Evolutionary conservation across 768 basidiomycete genomes (phyloP), one percentile per base, ranked within the genome.

Genomic region (Trametes cinnabarina): DNA sequence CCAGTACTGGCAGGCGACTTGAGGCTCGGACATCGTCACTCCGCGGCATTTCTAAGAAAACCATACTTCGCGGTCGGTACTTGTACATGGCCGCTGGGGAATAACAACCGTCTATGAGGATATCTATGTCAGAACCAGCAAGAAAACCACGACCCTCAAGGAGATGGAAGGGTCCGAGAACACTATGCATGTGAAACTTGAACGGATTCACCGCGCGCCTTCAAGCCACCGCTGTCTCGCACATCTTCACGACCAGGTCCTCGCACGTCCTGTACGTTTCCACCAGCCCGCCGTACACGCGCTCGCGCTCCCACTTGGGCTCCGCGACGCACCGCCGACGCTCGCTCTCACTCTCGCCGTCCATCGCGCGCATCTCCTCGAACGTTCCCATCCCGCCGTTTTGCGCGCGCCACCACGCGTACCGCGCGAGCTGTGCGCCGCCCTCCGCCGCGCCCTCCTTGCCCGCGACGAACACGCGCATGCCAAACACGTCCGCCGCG

Each of bases 401-500:
- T 47, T 66, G 63, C n/a, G 66, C 68, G 42, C 75, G 79, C 86
- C 86, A 88, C 83, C 84, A 87, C 3, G 85, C 81, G 67, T 80
- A 90, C 66, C 83, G 84, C 6, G 88, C 89, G 51, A 90, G 74
- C 26, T 88, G 70, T 5, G 85, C 88, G 32, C 88, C 88, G 39
- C 89, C 89, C 69, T 83, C 82, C 8, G 80, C 86, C 9, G 86
- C 88, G 23, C 85, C 87, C 69, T 89, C 87, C 67, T 84, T 84
- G 17, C 73, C 75, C 11, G 85, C 85, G 30, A 87, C 79, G 68
- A 84, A 92, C 12, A 89, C 85, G 42, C 84, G 82, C 76, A 91
- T 86, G 43, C 78, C 79, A 61, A 94, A 86, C n/a, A 93, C 76
- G 68, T 93, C 87, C 34, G 91, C 88, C 19, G 85, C 84, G 39